Conservation (phyloP, 495 filamentous ascomycete genomes). For the Aspergillus saccharolyticus region DNA sequence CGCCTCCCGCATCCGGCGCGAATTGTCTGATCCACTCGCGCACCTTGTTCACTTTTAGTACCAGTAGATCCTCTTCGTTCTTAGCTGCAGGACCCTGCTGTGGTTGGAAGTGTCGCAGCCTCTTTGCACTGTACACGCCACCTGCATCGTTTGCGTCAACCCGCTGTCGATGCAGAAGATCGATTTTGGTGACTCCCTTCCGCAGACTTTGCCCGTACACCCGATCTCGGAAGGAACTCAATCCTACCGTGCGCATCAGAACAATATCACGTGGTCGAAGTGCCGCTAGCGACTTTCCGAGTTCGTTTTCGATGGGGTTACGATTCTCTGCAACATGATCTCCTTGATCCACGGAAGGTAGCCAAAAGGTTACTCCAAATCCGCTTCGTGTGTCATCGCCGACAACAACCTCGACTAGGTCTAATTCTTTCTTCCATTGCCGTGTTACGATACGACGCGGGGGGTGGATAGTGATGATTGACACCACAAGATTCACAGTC, state of each 20-base stretch:
- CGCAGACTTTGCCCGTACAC: slow-evolving; percentile 75
- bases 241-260: slow-evolving; percentile 68
- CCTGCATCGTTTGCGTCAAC: slow-evolving; percentile 36
- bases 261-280: slow-evolving; percentile 69
- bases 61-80: slow-evolving; percentile 43
- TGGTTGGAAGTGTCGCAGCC: slow-evolving; percentile 13
- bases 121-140: slow-evolving; percentile 29
- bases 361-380: slow-evolving; percentile 82
- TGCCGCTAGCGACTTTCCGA: slow-evolving; percentile 39
- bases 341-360: slow-evolving; percentile 33
- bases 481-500: slow-evolving; percentile 71
- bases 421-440: slow-evolving; percentile 44
- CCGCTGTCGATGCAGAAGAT: slow-evolving; percentile 55
- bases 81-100: slow-evolving; percentile 16
- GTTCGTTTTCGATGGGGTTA: slow-evolving; percentile 27
- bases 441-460: slow-evolving; percentile 55
- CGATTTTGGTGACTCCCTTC: slow-evolving; percentile 62
- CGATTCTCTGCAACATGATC: slow-evolving; percentile 19
- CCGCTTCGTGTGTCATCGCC: slow-evolving; percentile 82
- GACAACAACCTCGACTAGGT: slow-evolving; percentile 72
- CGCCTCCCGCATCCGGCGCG: slow-evolving; percentile 47
- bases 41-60: slow-evolving; percentile 62
- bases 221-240: slow-evolving; percentile 63
- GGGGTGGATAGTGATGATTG: slow-evolving; percentile 65
- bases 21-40: slow-evolving; percentile 71